Evolutionary conservation across 2,329 filamentous ascomycete genomes (phyloP).

Genomic region (Colletotrichum ledebouriae): DNA sequence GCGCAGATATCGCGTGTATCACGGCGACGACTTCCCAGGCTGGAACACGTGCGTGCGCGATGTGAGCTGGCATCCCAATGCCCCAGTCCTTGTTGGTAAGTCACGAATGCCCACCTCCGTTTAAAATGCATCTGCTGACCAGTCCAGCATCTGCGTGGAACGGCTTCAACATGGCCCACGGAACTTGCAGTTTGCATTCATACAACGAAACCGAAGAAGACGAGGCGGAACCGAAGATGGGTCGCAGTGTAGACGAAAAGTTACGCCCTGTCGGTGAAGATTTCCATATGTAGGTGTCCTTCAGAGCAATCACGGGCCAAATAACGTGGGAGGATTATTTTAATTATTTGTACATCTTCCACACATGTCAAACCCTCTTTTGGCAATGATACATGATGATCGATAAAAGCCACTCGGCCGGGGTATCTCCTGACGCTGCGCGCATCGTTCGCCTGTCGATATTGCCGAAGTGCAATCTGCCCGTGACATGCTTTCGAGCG

Average conservation of each 20-base stretch:
- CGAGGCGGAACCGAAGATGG: slow-evolving; percentile 72
- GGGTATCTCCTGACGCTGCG: slow-evolving; percentile 38
- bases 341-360: slow-evolving; percentile 40
- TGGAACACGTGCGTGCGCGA: slow-evolving; percentile 89
- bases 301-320: neutral
- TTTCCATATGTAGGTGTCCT: slow-evolving; percentile 8
- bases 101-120: slow-evolving; percentile 39
- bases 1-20: slow-evolving; percentile 67
- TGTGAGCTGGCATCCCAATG: slow-evolving; percentile 90
- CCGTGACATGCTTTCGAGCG: slow-evolving; percentile 30
- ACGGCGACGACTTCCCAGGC: slow-evolving; percentile 65
- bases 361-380: slow-evolving; percentile 37
- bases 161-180: slow-evolving; percentile 78
- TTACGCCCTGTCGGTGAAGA: slow-evolving; percentile 55
- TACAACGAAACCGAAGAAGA: slow-evolving; percentile 80
- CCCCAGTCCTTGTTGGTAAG: slow-evolving; percentile 79
- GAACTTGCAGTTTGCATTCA: slow-evolving; percentile 82
- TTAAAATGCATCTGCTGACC: neutral
- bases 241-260: slow-evolving; percentile 71
- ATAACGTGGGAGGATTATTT: slow-evolving; percentile 37
- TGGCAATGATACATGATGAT: slow-evolving; percentile 42
- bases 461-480: slow-evolving; percentile 27
- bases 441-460: slow-evolving; percentile 16
- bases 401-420: slow-evolving; percentile 36
- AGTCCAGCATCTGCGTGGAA: slow-evolving; percentile 83